Percentiles rank a stretch among this genome's conserved stretches.
These are phyloP conservation scores for Boletus vermiculosoides DNA, from an alignment of 768 basidiomycete genomes.

Conservation along the genomic window DNA sequence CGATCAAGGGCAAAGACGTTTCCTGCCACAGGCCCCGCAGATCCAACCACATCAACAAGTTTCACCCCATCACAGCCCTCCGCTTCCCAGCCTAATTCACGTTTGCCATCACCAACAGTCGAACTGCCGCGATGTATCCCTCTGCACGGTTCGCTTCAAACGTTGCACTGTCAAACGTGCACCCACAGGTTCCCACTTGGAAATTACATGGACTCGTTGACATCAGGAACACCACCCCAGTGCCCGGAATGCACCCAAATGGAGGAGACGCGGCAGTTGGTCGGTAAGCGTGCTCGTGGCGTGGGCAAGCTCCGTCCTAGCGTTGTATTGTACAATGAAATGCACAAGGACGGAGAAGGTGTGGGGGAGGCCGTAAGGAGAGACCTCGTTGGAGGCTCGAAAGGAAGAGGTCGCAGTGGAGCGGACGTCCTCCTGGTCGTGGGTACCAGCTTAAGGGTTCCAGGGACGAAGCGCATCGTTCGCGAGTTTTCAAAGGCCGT, in stretches of 20 bases:
- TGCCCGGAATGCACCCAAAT: conserved; percentile 79
- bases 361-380: conserved; percentile 82
- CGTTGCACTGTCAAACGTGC: conserved; percentile 80
- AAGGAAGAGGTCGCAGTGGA: conserved; percentile 64
- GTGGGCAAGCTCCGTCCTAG: conserved; percentile 81
- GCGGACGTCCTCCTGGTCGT: conserved; percentile 88
- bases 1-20: conserved; percentile 45
- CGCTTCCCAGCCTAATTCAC: conserved; percentile 28
- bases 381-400: conserved; percentile 71
- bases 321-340: conserved; percentile 89
- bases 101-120: conserved; percentile 50
- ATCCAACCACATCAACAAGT: conserved; percentile 11
- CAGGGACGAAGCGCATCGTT: conserved; percentile 89
- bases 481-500: conserved; percentile 84
- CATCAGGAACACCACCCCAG: conserved; percentile 59
- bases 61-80: conserved; percentile 17
- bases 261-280: conserved; percentile 65
- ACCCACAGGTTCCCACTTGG: conserved; percentile 66
- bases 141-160: conserved; percentile 81
- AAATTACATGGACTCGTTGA: conserved; percentile 57
- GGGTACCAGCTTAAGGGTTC: conserved; percentile 85
- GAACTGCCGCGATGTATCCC: conserved; percentile 83
- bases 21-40: conserved; percentile 13
- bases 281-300: conserved; percentile 77
- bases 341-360: conserved; percentile 81